phyloP scores from a whole-genome alignment of 345 rosid genomes.

The Hibiscus trionum region DNA sequence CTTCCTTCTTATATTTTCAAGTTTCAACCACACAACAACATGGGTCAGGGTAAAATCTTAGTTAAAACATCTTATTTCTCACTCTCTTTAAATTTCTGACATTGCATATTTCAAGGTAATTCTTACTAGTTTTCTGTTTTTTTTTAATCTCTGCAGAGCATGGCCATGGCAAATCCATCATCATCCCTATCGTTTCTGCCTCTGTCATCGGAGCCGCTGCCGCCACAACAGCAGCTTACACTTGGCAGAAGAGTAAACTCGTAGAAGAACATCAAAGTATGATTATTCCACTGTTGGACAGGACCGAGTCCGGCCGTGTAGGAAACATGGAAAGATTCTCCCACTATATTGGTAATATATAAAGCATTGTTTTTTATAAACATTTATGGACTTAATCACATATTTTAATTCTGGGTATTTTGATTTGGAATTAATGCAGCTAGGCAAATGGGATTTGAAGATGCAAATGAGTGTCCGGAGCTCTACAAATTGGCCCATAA shows the following conservation, averaged over 20 bases:
- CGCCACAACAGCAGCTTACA: slow-evolving; percentile 9
- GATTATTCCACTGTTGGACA: slow-evolving; percentile 35
- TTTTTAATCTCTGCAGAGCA: background rate
- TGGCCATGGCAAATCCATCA: slow-evolving; percentile 18
- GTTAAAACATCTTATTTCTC: background rate
- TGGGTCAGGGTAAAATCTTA: background rate
- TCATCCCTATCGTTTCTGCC: slow-evolving; percentile 20
- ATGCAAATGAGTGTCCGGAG: slow-evolving; percentile 56
- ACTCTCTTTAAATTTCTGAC: background rate
- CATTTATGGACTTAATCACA: background rate
- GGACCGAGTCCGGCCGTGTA: slow-evolving; percentile 50
- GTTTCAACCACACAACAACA: background rate
- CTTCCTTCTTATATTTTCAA: background rate
- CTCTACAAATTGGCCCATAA: slow-evolving; percentile 59
- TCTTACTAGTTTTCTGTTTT: background rate
- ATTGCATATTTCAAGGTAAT: background rate
- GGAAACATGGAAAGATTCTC: slow-evolving; percentile 66
- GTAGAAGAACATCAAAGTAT: background rate
- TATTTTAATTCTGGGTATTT: background rate
- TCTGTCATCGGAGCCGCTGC: slow-evolving; percentile 23
- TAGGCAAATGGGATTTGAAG: slow-evolving; percentile 71
- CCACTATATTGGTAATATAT: slow-evolving; percentile 53
- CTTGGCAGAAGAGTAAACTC: slow-evolving; percentile 17
- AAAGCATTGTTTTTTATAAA: background rate
- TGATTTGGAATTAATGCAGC: slow-evolving; percentile 28